Percentiles rank a stretch among this genome's conserved stretches.
phyloP scores from a whole-genome alignment of 257 asterid genomes.

The Solanum stenotomum region DNA sequence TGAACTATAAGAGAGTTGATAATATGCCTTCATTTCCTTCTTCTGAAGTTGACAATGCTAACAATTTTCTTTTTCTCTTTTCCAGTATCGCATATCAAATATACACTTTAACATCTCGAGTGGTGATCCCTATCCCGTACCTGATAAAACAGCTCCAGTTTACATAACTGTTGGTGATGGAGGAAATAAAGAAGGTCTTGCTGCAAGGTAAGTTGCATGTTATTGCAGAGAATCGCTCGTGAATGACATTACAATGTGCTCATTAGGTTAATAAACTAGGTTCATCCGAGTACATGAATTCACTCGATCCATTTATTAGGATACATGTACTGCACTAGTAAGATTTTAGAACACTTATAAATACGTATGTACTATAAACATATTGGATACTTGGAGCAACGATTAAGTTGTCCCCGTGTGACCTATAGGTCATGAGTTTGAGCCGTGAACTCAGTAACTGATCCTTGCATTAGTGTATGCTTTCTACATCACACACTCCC shows the following conservation, averaged over 20 bases:
- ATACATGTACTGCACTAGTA: neutral
- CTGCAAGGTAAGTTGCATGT: constrained; percentile 36
- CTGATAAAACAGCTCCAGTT: constrained; percentile 84
- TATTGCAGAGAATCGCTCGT: neutral
- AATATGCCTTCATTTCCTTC: neutral
- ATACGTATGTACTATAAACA: neutral
- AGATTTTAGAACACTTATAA: neutral
- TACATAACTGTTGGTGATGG: constrained; percentile 97
- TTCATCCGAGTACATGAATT: neutral
- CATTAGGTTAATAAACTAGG: neutral
- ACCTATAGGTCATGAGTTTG: neutral
- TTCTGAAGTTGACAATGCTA: neutral
- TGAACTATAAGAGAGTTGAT: neutral
- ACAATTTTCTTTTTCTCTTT: neutral
- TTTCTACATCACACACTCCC: neutral
- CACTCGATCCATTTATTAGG: neutral
- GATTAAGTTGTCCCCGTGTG: neutral
- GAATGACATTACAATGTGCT: neutral
- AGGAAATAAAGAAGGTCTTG: constrained; percentile 99
- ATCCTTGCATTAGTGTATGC: neutral
- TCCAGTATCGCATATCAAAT: constrained; percentile 89
- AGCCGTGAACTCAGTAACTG: neutral
- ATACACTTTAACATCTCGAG: constrained; percentile 37
- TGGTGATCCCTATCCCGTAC: constrained; percentile 47
- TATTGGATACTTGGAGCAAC: neutral